phyloP scores from a whole-genome alignment of 2,329 filamentous ascomycete species.

The Diaporthe citri region DNA sequence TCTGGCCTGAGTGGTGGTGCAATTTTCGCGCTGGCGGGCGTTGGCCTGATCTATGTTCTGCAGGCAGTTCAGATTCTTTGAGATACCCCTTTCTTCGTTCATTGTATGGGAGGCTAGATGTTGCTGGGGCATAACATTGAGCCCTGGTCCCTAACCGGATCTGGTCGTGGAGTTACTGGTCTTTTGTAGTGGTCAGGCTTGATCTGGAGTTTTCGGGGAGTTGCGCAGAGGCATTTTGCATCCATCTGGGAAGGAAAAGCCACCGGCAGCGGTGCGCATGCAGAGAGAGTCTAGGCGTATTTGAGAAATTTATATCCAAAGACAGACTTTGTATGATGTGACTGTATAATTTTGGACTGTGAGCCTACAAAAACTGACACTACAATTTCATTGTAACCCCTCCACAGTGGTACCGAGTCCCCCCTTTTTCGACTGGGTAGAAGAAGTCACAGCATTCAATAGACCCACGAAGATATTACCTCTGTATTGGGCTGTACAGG shows the following conservation, averaged over 20 bases:
- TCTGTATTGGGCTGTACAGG: neutral
- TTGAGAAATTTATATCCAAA: neutral
- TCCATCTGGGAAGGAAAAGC: neutral
- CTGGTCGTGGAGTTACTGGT: neutral
- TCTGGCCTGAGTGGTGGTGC: constrained; percentile 19
- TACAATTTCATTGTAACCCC: neutral
- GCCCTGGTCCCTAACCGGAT: too few species aligned
- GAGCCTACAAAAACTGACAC: neutral
- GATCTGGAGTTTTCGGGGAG: neutral
- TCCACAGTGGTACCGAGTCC: neutral
- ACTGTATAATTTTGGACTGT: too few species aligned
- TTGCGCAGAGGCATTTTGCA: neutral
- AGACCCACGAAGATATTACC: neutral
- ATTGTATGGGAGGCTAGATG: neutral
- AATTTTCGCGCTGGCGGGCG: constrained; percentile 20
- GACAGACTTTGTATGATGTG: neutral
- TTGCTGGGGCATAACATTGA: neutral
- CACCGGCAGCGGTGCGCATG: neutral
- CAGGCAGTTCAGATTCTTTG: constrained; percentile 37
- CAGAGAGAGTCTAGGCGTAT: neutral
- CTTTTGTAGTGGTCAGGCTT: neutral
- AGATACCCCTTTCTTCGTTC: neutral
- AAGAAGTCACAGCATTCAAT: neutral
- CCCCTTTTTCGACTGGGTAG: neutral
- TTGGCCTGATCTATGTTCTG: constrained; percentile 37